phyloP scores from a whole-genome alignment of 2,329 filamentous ascomycete species.

The Colletotrichum kahawae region DNA sequence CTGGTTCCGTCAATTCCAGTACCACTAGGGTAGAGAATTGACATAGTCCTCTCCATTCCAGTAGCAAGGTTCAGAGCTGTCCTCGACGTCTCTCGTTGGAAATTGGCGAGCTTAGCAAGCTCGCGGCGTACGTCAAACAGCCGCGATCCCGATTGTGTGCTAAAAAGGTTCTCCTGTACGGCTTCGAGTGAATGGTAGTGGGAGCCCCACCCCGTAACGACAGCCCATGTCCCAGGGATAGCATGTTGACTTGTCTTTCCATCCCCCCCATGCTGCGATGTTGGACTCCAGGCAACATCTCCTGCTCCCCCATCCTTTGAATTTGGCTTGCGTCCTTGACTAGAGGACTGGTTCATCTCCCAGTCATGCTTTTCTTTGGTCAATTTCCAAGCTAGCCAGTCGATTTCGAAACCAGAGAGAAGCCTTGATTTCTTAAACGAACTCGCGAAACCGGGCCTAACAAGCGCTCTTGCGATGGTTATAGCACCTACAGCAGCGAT shows the following conservation, averaged over 20 bases:
- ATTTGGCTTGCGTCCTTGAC: background rate
- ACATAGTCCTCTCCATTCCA: background rate
- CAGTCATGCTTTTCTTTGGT: background rate
- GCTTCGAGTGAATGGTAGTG: background rate
- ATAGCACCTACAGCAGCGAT: background rate
- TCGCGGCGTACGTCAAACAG: background rate
- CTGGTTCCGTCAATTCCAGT: background rate
- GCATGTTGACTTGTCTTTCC: background rate
- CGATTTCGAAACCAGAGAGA: background rate
- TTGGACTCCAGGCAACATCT: background rate
- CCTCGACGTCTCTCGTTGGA: background rate
- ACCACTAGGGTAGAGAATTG: background rate
- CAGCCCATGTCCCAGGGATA: background rate
- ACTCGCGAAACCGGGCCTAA: background rate
- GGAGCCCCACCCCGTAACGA: background rate
- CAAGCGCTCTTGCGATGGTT: background rate
- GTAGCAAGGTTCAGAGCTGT: background rate
- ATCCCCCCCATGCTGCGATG: background rate
- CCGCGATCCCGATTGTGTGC: background rate
- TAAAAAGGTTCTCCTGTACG: rapidly evolving
- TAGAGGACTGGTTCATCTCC: background rate
- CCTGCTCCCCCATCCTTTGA: background rate
- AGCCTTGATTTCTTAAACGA: background rate
- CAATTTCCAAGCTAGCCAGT: background rate
- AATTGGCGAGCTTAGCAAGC: background rate